These are phyloP conservation scores for Lathyrus aphaca DNA, from an alignment of 306 rosid species.

Conservation along the genomic window DNA sequence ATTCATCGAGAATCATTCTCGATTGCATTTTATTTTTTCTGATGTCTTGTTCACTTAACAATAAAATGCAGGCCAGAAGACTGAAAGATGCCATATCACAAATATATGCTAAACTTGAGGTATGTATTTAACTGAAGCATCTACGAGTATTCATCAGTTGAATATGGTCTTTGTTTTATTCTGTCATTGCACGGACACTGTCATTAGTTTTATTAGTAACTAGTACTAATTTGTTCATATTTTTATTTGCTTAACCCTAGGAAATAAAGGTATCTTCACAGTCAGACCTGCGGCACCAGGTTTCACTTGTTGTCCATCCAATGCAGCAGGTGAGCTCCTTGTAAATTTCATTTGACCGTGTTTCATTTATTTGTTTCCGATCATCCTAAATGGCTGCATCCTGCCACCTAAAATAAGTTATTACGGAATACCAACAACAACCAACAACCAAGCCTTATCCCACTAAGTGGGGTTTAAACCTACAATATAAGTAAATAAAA, in stretches of 20 bases:
- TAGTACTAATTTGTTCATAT: background rate
- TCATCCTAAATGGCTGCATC: slow-evolving; percentile 24
- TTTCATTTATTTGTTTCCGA: slow-evolving; percentile 20
- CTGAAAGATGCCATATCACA: slow-evolving; percentile 93
- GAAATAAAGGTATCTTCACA: slow-evolving; percentile 76
- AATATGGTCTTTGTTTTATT: slow-evolving; percentile 22
- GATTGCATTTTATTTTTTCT: slow-evolving; percentile 35
- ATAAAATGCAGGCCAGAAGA: slow-evolving; percentile 68
- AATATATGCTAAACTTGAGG: slow-evolving; percentile 91
- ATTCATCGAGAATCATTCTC: slow-evolving; percentile 16
- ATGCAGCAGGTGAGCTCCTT: slow-evolving; percentile 84
- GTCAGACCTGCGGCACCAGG: slow-evolving; percentile 90
- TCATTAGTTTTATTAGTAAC: slow-evolving; percentile 11
- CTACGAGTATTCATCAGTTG: slow-evolving; percentile 4
- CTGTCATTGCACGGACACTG: slow-evolving; percentile 14
- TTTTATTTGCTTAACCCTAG: slow-evolving; percentile 50
- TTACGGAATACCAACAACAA: background rate
- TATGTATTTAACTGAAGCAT: slow-evolving; percentile 39
- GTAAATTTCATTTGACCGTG: slow-evolving; percentile 13
- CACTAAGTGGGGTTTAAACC: slow-evolving; percentile 10
- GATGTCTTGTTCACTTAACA: slow-evolving; percentile 34
- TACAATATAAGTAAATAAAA: background rate
- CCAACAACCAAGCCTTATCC: too few relatives aligned
- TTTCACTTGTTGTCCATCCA: slow-evolving; percentile 90
- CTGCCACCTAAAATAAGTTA: slow-evolving; percentile 27